phyloP scores from a whole-genome alignment of 1,284 basidiomycete genomes.

The Cutaneotrichosporon sp. region DNA sequence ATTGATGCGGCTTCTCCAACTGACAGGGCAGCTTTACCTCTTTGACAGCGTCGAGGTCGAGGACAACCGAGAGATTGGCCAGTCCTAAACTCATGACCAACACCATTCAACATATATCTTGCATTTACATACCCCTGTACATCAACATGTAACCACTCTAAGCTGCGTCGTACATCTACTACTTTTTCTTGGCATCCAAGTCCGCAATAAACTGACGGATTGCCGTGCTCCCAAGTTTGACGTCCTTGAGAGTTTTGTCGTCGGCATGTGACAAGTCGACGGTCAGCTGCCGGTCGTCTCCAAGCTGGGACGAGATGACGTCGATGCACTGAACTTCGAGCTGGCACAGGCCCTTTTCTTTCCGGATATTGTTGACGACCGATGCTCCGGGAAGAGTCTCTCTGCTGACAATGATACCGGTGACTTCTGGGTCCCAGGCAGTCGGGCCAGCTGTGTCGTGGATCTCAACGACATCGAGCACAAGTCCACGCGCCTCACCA shows the following conservation, averaged over 20 bases:
- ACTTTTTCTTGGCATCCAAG: not conserved
- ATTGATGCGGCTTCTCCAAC: no score
- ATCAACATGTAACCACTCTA: conserved; percentile 4
- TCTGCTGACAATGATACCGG: conserved; percentile 77
- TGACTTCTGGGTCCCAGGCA: conserved; percentile 71
- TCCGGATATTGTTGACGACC: conserved; percentile 34
- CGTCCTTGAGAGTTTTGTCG: conserved; percentile 60
- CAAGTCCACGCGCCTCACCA: conserved; percentile 1
- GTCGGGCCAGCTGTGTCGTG: conserved; percentile 84
- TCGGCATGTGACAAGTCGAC: conserved; percentile 47
- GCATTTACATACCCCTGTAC: conserved; percentile 15
- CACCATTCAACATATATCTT: conserved; percentile 9
- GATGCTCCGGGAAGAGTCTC: conserved; percentile 74
- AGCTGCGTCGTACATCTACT: not conserved
- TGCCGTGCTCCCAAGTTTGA: conserved; percentile 85
- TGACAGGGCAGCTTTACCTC: conserved; percentile 21
- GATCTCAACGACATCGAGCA: conserved; percentile 60
- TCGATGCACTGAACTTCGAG: conserved; percentile 73
- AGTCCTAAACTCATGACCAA: not conserved
- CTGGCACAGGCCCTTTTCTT: conserved; percentile 51
- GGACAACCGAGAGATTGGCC: conserved; percentile 24
- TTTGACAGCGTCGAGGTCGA: conserved; percentile 20
- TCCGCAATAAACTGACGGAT: conserved; percentile 71
- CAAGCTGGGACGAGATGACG: conserved; percentile 64
- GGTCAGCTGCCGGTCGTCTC: conserved; percentile 11